Conservation (phyloP, 257 asterid species). For the Penstemon newberryi region DNA sequence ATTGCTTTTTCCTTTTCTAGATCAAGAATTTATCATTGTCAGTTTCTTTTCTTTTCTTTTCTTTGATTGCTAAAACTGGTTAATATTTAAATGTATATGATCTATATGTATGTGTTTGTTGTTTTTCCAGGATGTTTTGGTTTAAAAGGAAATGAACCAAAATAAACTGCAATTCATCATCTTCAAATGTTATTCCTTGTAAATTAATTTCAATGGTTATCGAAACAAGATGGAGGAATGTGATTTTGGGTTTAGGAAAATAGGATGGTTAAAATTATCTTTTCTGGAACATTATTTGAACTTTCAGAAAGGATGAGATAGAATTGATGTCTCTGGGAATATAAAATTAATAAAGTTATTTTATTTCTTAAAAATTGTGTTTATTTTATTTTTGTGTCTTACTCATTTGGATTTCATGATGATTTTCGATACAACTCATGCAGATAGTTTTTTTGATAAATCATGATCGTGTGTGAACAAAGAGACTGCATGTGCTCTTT, state of each 20-base stretch:
- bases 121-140: neutral
- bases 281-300: neutral
- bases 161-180: neutral
- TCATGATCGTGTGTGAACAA: neutral
- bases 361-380: neutral
- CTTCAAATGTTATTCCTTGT: neutral
- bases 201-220: neutral
- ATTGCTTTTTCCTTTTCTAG: neutral
- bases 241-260: conserved; percentile 2
- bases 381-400: conserved; percentile 10
- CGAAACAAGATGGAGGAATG: neutral
- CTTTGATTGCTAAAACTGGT: neutral
- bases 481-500: neutral
- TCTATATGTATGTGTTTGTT: neutral
- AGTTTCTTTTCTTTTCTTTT: no score
- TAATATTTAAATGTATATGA: neutral
- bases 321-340: neutral
- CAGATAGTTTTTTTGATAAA: neutral
- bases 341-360: neutral
- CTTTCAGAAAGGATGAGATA: neutral
- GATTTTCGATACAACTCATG: neutral
- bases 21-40: neutral
- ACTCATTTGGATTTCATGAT: conserved; percentile 2
- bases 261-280: neutral
- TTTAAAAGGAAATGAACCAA: neutral